Base-by-base conservation (phyloP, 805 yeast genomes). In the Metschnikowia santaceciliae region DNA sequence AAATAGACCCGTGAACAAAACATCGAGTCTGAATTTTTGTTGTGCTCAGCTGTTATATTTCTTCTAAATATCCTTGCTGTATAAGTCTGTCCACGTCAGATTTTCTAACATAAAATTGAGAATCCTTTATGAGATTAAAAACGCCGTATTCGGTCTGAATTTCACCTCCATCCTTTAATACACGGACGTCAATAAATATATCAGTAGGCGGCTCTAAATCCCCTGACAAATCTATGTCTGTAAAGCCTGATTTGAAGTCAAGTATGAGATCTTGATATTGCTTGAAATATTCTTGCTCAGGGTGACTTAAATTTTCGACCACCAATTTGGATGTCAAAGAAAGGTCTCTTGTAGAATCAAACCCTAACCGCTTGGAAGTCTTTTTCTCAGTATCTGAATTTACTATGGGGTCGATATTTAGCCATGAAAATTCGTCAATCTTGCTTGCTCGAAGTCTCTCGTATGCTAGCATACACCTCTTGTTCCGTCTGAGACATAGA, bases 141-240 rank as follows among this genome's bases (percentile, higher is more conserved):
- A 90, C 96, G 20, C 97, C 99, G 61, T 92, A 92, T 65, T 92
- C 99, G 0, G 99, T 94, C 63, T 91, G 97, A 34, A 92, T 90
- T 64, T 94, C 98, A 1, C 99, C 99, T 0, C 96, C 97, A 61
- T 92, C 96, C 64, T 87, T 87, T 47, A 92, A 69, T 6, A 92
- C 98, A 51, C 99, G 74, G 4, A 94, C 98, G 62, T 92, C 99
- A 8, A 92, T 88, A 60, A 92, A 94, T 30, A 94, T 87, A 58
- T 90, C 95, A 35, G 79, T 80, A 1, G 99, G 98, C 0, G 99
- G 99, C 20, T 80, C 88, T 57, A 94, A 63, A n/a, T 88, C 82
- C 0, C 97, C 98, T 30, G 92, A 81, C 23, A 94, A 70, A 62
- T 94, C 99, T 15, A 92, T 70, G 57, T 90, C 97, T 0, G 88